Percentiles rank a stretch among this genome's conserved stretches.
Conservation (phyloP, 73 alveolate species). For the Paramecium octaurelia region DNA sequence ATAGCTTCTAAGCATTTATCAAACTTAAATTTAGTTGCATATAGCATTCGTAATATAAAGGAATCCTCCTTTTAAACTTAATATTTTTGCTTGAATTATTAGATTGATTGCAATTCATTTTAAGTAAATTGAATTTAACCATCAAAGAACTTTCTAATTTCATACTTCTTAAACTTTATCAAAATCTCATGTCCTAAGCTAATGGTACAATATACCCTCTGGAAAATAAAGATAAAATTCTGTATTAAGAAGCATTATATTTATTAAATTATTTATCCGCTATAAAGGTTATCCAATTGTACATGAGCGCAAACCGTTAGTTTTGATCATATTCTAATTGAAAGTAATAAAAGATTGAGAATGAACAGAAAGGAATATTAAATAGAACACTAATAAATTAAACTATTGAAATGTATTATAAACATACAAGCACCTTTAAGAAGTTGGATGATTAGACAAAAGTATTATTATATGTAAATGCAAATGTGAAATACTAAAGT, state of each 20-base stretch:
- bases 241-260: not conserved
- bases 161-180: not conserved
- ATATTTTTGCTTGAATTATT: not conserved
- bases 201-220: not conserved
- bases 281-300: slow-evolving; percentile 63
- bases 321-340: slow-evolving; percentile 27
- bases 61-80: not conserved
- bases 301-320: slow-evolving; percentile 56
- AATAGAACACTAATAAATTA: slow-evolving; percentile 32
- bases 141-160: slow-evolving; percentile 4
- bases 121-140: not conserved
- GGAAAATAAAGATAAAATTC: slow-evolving; percentile 26
- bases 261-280: slow-evolving; percentile 13
- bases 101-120: not conserved
- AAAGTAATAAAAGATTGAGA: slow-evolving; percentile 45
- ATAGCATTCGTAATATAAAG: not conserved
- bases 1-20: not conserved
- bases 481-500: slow-evolving; percentile 30
- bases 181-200: not conserved
- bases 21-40: slow-evolving; percentile 14
- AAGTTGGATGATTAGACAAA: slow-evolving; percentile 49
- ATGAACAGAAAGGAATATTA: slow-evolving; percentile 32
- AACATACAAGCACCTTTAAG: slow-evolving; percentile 50
- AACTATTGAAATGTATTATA: slow-evolving; percentile 11
- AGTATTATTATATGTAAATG: slow-evolving; percentile 15